Base-by-base conservation (phyloP, 2,329 filamentous ascomycete species). In the Clarireedia homoeocarpa region DNA sequence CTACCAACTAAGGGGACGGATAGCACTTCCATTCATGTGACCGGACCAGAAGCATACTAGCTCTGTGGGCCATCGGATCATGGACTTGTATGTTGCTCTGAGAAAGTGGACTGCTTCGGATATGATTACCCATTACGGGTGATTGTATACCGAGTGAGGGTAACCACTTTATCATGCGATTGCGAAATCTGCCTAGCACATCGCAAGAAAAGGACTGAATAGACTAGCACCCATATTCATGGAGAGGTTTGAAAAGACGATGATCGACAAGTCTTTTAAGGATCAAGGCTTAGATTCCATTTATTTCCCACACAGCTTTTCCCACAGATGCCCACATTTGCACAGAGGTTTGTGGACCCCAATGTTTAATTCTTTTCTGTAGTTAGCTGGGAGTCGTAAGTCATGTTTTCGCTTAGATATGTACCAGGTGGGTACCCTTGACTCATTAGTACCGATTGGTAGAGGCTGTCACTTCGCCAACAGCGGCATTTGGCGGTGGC, bases 1-100 rank as follows among this genome's bases (percentile, higher is more conserved):
- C 20, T 14, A 42, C 46, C 10, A 36, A 9, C 7, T 14, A 55
- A 50, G 38, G 24, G 9, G 48, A 54, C 39, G 10, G 36, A 49
- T 36, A 46, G 44, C 23, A 54, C 14, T 44, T 55, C 45, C 15
- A 15, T 55, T 51, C 53, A 55, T 55, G 46, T 55, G 53, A 55
- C 26, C 38, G 53, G 26, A 26, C 20, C 36, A 23, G 30, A 54
- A 39, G 26, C 14, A 40, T 36, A 27, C 52, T 54, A 49, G 17
- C 17, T 20, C 45, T 39, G 45, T 40, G 30, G 17, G 15, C 14
- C 17, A 38, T 17, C 4, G 39, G 30, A 44, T 26, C 15, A 26
- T 50, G 17, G 38, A 50, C 45, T 6, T 46, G 45, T 45, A 9
- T 36, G 20, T 26, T 36, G 38, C 23, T 14, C 44, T 20, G 45